Evolutionary conservation across 441 rosid genomes (phyloP).

Genomic region (Bruguiera hainesii): DNA sequence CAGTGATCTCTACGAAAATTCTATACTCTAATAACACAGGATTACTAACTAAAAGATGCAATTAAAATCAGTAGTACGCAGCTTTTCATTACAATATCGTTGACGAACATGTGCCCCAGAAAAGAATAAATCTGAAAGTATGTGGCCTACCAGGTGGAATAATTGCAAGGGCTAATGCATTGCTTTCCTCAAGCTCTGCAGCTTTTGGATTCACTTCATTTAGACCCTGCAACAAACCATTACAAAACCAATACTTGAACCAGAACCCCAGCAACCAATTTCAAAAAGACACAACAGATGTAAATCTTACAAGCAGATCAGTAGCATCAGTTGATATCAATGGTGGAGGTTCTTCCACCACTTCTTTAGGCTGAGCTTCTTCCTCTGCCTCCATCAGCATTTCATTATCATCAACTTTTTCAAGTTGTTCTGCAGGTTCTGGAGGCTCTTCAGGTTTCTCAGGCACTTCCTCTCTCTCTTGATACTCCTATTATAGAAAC

Average conservation of each 20-base stretch:
- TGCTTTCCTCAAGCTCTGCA: slow-evolving; percentile 64
- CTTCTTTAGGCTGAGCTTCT: slow-evolving; percentile 30
- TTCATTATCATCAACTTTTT: slow-evolving; percentile 32
- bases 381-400: slow-evolving; percentile 20
- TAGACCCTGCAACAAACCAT: slow-evolving; percentile 48
- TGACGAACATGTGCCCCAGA: no score
- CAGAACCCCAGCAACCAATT: slow-evolving; percentile 1
- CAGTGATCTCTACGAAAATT: no score
- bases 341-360: slow-evolving; percentile 39
- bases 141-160: slow-evolving; percentile 52
- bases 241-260: not conserved
- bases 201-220: slow-evolving; percentile 69
- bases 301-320: slow-evolving; percentile 50
- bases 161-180: slow-evolving; percentile 95
- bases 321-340: slow-evolving; percentile 46
- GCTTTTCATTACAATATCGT: no score
- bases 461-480: slow-evolving; percentile 25
- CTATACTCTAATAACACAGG: no score
- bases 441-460: slow-evolving; percentile 30
- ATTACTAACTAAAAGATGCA: no score
- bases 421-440: slow-evolving; percentile 32
- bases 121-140: not conserved
- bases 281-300: slow-evolving; percentile 5
- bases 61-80: no score
- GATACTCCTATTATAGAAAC: slow-evolving; percentile 43